Percentiles rank a stretch among this genome's conserved stretches.
Evolutionary conservation across 2,329 filamentous ascomycete genomes (phyloP).

Genomic region (Xylariaceae sp.): DNA sequence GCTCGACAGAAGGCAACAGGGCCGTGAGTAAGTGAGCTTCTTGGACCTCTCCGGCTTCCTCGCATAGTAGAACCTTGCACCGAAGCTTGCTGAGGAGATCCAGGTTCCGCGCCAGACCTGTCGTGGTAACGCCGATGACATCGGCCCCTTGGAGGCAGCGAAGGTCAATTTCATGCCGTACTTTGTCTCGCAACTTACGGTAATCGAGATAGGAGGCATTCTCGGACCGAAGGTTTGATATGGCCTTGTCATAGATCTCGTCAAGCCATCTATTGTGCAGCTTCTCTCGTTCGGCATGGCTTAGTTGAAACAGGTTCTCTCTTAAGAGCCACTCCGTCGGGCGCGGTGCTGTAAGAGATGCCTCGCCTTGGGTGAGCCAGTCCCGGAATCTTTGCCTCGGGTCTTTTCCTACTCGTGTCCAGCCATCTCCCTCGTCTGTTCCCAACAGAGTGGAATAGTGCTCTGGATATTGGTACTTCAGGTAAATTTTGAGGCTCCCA

Average conservation of each 20-base stretch:
- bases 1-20: constrained; percentile 50
- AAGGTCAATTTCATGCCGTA: constrained; percentile 26
- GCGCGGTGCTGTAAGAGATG: constrained; percentile 1
- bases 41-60: constrained; percentile 62
- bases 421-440: constrained; percentile 17
- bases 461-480: constrained; percentile 10
- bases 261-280: constrained; percentile 25
- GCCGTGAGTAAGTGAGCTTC: constrained; percentile 55
- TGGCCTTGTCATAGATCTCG: constrained; percentile 16
- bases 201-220: constrained; percentile 6
- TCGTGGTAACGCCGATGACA: constrained; percentile 54
- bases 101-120: constrained; percentile 47
- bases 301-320: constrained; percentile 14
- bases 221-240: constrained; percentile 4
- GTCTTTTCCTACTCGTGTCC: constrained; percentile 10
- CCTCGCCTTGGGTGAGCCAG: constrained; percentile 13
- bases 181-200: constrained; percentile 11
- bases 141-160: constrained; percentile 31
- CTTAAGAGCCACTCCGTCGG: constrained; percentile 5
- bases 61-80: constrained; percentile 53
- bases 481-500: constrained; percentile 12
- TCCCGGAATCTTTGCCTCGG: constrained; percentile 9
- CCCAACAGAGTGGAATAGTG: constrained; percentile 23
- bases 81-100: constrained; percentile 38
- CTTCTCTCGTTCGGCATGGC: constrained; percentile 12